Percentiles rank a stretch among this genome's conserved stretches.
phyloP scores from a whole-genome alignment of 2,329 filamentous ascomycete species.

The Calcarisporium arbuscula region DNA sequence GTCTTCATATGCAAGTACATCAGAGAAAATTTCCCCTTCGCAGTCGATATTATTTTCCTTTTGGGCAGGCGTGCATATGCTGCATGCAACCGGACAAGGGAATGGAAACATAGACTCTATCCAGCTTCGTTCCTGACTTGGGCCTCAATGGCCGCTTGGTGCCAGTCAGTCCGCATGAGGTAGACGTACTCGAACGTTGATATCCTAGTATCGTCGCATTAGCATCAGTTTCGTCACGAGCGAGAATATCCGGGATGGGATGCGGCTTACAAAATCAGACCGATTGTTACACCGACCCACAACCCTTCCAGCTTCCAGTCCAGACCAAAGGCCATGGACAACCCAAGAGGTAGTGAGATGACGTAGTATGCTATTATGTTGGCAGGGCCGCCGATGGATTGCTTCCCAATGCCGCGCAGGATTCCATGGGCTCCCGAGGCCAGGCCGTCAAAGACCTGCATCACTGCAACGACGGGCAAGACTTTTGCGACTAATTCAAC shows the following conservation, averaged over 20 bases:
- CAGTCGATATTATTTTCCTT: constrained; percentile 8
- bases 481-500: constrained; percentile 61
- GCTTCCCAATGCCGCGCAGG: constrained; percentile 78
- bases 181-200: constrained; percentile 48
- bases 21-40: neutral
- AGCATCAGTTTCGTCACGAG: too few species aligned
- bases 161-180: constrained; percentile 46
- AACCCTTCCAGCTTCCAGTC: constrained; percentile 73
- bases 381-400: constrained; percentile 84
- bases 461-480: constrained; percentile 75
- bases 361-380: constrained; percentile 83
- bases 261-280: constrained; percentile 50
- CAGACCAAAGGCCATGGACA: constrained; percentile 70
- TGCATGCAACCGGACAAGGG: constrained; percentile 5
- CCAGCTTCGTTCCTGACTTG: constrained; percentile 43
- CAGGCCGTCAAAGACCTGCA: constrained; percentile 84
- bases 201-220: constrained; percentile 29
- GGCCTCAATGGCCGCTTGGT: constrained; percentile 46
- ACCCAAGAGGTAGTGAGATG: constrained; percentile 77
- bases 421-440: constrained; percentile 77
- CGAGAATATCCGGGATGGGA: neutral
- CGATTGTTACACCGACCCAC: constrained; percentile 74
- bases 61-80: constrained; percentile 5
- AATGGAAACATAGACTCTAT: constrained; percentile 17
- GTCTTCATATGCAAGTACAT: too few species aligned